Conservation (phyloP, 352 stramenopile species). For the Elongisporangium prolatum region DNA sequence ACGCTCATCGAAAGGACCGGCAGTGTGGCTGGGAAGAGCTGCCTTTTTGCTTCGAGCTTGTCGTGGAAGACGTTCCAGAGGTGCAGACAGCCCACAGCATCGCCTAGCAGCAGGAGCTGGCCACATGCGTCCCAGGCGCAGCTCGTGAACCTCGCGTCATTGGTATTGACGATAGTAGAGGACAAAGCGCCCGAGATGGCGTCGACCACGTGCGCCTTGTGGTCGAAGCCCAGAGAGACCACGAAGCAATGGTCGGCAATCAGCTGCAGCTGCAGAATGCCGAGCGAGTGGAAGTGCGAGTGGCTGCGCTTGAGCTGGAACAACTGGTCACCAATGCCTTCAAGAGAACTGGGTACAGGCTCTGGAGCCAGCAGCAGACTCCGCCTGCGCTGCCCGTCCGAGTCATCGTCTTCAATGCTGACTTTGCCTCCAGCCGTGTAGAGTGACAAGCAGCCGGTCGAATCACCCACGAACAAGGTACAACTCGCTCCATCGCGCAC, state of each 20-base stretch:
- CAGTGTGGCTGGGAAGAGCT: slow-evolving; percentile 15
- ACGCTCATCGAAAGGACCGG: slow-evolving; percentile 15
- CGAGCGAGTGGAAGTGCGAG: slow-evolving; percentile 57
- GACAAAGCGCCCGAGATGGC: slow-evolving; percentile 53
- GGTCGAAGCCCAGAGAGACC: slow-evolving; percentile 69
- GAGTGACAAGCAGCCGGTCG: slow-evolving; percentile 48
- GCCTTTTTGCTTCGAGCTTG: slow-evolving; percentile 38
- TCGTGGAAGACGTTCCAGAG: slow-evolving; percentile 71
- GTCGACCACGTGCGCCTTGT: slow-evolving; percentile 68
- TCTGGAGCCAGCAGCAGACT: not conserved
- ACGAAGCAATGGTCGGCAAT: slow-evolving; percentile 68
- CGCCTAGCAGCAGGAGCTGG: slow-evolving; percentile 49
- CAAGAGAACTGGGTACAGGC: not conserved
- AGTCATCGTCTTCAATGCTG: slow-evolving; percentile 5
- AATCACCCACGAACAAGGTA: slow-evolving; percentile 63
- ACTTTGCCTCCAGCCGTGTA: slow-evolving; percentile 25
- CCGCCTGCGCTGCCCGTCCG: slow-evolving; percentile 8
- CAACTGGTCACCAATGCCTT: slow-evolving; percentile 5
- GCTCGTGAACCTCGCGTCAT: slow-evolving; percentile 42
- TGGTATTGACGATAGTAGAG: slow-evolving; percentile 45
- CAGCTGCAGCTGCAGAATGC: slow-evolving; percentile 45
- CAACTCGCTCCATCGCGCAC: slow-evolving; percentile 36
- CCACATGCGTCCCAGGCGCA: slow-evolving; percentile 54
- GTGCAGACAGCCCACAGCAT: slow-evolving; percentile 41
- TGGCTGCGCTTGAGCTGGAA: slow-evolving; percentile 63